Evolutionary conservation across 1,139 yeast genomes (phyloP).

Genomic region (Yamadazyma siamensis): DNA sequence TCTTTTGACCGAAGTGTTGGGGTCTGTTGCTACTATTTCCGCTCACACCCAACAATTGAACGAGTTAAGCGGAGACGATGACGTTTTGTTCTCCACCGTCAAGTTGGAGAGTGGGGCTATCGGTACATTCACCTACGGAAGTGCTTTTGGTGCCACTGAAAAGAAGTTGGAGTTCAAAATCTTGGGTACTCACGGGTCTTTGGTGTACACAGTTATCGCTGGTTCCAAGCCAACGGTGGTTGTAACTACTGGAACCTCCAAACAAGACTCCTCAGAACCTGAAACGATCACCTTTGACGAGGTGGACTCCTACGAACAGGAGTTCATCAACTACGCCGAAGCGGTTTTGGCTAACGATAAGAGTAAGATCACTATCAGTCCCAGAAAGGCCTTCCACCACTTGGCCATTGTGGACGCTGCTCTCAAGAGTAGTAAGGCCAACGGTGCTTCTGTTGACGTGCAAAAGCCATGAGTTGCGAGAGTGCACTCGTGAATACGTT

Average conservation of each 20-base stretch:
- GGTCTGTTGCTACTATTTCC: slow-evolving; percentile 63
- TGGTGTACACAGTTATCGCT: slow-evolving; percentile 57
- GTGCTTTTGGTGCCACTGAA: slow-evolving; percentile 83
- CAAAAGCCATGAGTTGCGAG: slow-evolving; percentile 15
- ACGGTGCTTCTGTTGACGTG: slow-evolving; percentile 59
- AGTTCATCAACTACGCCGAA: slow-evolving; percentile 70
- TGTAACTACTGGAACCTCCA: slow-evolving; percentile 45
- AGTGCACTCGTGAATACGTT: too few species aligned
- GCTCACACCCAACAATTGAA: slow-evolving; percentile 76
- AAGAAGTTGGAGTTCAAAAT: slow-evolving; percentile 65
- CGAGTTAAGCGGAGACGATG: slow-evolving; percentile 75
- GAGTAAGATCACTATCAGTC: slow-evolving; percentile 52
- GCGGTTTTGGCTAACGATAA: slow-evolving; percentile 68
- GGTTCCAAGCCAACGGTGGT: slow-evolving; percentile 44
- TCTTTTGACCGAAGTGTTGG: slow-evolving; percentile 76
- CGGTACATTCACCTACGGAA: slow-evolving; percentile 88
- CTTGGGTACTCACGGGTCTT: slow-evolving; percentile 75
- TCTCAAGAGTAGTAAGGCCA: slow-evolving; percentile 59
- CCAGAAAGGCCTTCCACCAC: slow-evolving; percentile 84
- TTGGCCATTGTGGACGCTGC: slow-evolving; percentile 86
- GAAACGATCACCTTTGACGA: slow-evolving; percentile 57
- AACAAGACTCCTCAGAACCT: slow-evolving; percentile 39
- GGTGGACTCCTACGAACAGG: slow-evolving; percentile 49
- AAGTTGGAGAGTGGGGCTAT: slow-evolving; percentile 61
- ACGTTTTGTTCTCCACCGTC: slow-evolving; percentile 68